phyloP scores from a whole-genome alignment of 805 yeast genomes.

The Ogataea parapolymorpha region DNA sequence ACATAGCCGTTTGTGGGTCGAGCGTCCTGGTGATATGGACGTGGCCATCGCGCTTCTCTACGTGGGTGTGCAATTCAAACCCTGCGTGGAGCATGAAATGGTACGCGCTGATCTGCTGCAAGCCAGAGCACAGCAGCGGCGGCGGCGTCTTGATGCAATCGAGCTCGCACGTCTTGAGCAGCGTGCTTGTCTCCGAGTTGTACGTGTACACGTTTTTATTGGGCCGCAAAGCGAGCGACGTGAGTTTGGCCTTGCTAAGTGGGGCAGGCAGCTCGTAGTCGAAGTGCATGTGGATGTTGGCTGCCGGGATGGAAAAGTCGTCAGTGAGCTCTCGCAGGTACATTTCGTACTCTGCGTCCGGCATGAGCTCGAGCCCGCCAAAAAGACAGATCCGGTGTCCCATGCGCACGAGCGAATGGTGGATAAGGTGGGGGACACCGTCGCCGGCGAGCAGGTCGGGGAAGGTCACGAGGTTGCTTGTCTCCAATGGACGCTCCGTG shows the following conservation, averaged over 20 bases:
- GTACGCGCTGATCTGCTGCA: conserved; percentile 49
- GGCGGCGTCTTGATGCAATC: conserved; percentile 38
- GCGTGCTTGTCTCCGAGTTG: conserved; percentile 38
- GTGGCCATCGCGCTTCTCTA: conserved; percentile 35
- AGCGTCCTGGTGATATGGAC: conserved; percentile 35
- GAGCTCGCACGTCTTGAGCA: conserved; percentile 25
- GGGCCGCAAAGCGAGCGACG: conserved; percentile 40
- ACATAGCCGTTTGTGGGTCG: conserved; percentile 45
- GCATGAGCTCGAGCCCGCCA: conserved; percentile 42
- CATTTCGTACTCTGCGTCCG: conserved; percentile 23
- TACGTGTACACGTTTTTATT: conserved; percentile 37
- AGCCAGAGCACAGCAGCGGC: conserved; percentile 46
- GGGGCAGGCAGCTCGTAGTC: conserved; percentile 45
- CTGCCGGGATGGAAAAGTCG: conserved; percentile 31
- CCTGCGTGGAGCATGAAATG: conserved; percentile 73
- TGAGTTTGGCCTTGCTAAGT: conserved; percentile 37
- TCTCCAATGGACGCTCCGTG: conserved; percentile 7
- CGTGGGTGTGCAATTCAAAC: conserved; percentile 41
- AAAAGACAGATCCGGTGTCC: conserved; percentile 36
- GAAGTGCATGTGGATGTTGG: conserved; percentile 29
- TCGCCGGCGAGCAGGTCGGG: conserved; percentile 38
- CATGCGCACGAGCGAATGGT: conserved; percentile 42
- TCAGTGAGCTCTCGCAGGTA: conserved; percentile 28
- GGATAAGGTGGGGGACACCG: conserved; percentile 40
- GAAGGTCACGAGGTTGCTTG: conserved; percentile 23